These are phyloP conservation scores for Naematelia encephala DNA, from an alignment of 768 basidiomycete genomes.

Conservation along the genomic window DNA sequence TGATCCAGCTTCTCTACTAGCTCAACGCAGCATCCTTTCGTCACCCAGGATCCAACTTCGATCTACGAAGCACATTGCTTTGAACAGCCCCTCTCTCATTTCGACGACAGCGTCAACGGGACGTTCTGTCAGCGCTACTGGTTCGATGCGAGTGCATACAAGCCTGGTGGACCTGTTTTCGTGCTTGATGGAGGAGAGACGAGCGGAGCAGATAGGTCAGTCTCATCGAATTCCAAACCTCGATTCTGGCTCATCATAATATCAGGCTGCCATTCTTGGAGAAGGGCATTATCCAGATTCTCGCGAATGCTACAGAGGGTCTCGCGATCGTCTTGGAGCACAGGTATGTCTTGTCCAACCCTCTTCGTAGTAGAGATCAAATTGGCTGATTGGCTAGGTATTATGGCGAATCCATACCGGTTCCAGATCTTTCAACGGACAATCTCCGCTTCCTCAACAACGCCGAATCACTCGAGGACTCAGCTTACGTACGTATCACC, in stretches of 20 bases:
- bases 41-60: background rate
- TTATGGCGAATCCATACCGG: constrained; percentile 78
- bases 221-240: background rate
- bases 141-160: constrained; percentile 79
- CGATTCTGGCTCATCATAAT: background rate
- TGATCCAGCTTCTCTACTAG: background rate
- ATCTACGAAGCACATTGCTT: constrained; percentile 58
- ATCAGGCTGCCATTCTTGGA: constrained; percentile 59
- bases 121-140: constrained; percentile 89
- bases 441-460: constrained; percentile 84
- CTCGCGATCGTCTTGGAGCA: constrained; percentile 89
- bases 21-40: background rate
- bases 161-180: constrained; percentile 73
- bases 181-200: constrained; percentile 93
- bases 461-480: constrained; percentile 82
- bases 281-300: constrained; percentile 79
- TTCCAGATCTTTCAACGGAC: constrained; percentile 74
- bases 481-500: constrained; percentile 58
- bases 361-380: background rate
- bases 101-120: constrained; percentile 56
- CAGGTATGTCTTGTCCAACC: constrained; percentile 53
- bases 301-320: constrained; percentile 79
- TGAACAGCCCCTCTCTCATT: constrained; percentile 81
- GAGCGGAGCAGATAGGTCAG: constrained; percentile 64
- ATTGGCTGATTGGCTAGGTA: constrained; percentile 34